These are phyloP conservation scores for Vicia villosa DNA, from an alignment of 306 rosid genomes.

Conservation along the genomic window DNA sequence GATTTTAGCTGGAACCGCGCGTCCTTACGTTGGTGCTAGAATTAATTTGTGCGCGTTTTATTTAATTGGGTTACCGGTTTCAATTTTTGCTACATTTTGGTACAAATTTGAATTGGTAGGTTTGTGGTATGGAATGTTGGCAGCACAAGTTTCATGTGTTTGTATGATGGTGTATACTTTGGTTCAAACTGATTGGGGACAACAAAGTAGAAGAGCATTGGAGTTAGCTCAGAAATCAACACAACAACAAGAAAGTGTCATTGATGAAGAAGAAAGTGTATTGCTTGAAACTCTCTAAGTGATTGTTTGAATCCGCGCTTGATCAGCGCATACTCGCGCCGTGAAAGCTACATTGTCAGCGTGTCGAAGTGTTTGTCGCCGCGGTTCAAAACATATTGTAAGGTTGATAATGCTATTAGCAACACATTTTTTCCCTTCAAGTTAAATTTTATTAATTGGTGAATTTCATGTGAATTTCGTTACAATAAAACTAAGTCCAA, in stretches of 20 bases:
- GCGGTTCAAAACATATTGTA: background rate
- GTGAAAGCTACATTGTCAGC: background rate
- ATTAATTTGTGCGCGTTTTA: conserved; percentile 85
- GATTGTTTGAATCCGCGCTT: background rate
- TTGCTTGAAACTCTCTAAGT: conserved; percentile 41
- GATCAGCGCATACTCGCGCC: background rate
- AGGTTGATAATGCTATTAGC: background rate
- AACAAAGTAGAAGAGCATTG: conserved; percentile 60
- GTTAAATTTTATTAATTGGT: background rate
- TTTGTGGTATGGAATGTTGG: conserved; percentile 78
- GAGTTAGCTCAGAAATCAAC: conserved; percentile 46
- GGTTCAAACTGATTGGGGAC: conserved; percentile 76
- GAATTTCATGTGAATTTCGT: background rate
- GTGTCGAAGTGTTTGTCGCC: background rate
- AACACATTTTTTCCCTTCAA: background rate
- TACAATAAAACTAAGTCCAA: background rate
- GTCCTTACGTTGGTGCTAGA: conserved; percentile 79
- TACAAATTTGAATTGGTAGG: conserved; percentile 65
- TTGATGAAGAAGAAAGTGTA: conserved; percentile 64
- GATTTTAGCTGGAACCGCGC: conserved; percentile 69
- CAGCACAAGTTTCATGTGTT: conserved; percentile 77
- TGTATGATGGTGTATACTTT: conserved; percentile 66
- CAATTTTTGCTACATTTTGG: conserved; percentile 52
- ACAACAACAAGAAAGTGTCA: conserved; percentile 23
- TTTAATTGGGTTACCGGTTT: conserved; percentile 73